phyloP scores from a whole-genome alignment of 2,329 filamentous ascomycete species.

The Gremmenia infestans region DNA sequence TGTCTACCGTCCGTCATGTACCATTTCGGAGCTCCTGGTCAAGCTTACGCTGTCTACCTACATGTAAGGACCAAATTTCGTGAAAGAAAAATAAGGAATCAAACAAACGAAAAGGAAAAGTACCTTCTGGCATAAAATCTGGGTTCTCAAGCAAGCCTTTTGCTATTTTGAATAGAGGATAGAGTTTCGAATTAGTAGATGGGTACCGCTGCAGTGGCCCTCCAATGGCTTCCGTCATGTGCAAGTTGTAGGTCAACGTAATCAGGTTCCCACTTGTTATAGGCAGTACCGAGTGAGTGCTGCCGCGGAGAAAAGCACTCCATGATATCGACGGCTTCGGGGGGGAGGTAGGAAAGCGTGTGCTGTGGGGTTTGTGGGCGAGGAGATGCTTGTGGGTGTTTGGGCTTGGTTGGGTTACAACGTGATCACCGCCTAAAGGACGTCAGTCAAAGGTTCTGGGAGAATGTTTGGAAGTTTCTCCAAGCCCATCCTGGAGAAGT shows the following conservation, averaged over 20 bases:
- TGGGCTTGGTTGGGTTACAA: slow-evolving; percentile 7
- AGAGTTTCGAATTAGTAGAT: slow-evolving; percentile 30
- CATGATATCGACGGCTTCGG: slow-evolving; percentile 33
- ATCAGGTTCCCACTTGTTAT: slow-evolving; percentile 48
- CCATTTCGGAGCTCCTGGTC: no score
- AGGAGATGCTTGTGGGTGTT: slow-evolving; percentile 6
- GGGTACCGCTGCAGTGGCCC: slow-evolving; percentile 9
- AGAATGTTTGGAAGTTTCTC: not conserved
- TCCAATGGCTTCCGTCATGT: slow-evolving; percentile 34
- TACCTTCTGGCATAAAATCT: slow-evolving; percentile 36
- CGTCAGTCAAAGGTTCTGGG: not conserved
- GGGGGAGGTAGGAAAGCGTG: slow-evolving; percentile 1
- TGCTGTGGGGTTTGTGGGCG: slow-evolving; percentile 4
- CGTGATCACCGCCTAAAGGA: slow-evolving; percentile 19
- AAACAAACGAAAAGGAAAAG: slow-evolving; percentile 8
- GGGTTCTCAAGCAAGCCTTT: slow-evolving; percentile 28
- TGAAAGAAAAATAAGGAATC: not conserved
- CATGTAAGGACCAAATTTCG: not conserved
- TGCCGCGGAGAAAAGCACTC: slow-evolving; percentile 51
- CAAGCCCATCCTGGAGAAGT: no score
- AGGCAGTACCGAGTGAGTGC: slow-evolving; percentile 46
- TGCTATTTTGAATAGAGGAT: slow-evolving; percentile 35
- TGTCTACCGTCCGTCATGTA: no score
- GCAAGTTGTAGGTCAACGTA: slow-evolving; percentile 58
- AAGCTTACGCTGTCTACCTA: not conserved